phyloP scores from a whole-genome alignment of 306 rosid genomes.

The Rosa chinensis region DNA sequence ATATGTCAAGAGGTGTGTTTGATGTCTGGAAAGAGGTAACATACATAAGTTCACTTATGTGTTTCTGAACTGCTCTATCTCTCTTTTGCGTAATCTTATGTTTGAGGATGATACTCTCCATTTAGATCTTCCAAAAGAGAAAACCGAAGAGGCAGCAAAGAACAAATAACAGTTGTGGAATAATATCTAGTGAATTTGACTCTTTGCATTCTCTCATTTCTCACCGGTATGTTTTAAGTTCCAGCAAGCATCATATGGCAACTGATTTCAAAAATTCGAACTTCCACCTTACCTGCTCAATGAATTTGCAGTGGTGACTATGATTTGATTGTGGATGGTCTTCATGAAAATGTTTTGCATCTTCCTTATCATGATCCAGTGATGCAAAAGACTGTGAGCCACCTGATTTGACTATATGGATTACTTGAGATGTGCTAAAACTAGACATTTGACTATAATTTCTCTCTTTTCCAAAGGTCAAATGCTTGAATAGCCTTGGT shows the following conservation, averaged over 20 bases:
- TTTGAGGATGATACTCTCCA: constrained; percentile 20
- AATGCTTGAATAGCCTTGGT: constrained; percentile 72
- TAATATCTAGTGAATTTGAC: constrained; percentile 56
- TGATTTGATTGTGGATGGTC: constrained; percentile 88
- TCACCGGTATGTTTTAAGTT: constrained; percentile 56
- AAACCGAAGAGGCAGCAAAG: constrained; percentile 58
- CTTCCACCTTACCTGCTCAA: constrained; percentile 17
- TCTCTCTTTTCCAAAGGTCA: constrained; percentile 63
- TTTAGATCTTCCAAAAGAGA: constrained; percentile 77
- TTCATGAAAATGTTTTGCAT: constrained; percentile 88
- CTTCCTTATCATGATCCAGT: constrained; percentile 91
- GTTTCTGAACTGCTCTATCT: constrained; percentile 15
- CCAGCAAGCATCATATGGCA: constrained; percentile 14
- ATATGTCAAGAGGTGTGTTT: constrained; percentile 60
- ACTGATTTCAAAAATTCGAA: constrained; percentile 2
- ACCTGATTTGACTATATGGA: constrained; percentile 25
- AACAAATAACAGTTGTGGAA: constrained; percentile 33
- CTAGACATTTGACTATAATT: constrained; percentile 26
- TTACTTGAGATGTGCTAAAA: constrained; percentile 24
- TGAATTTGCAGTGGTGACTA: constrained; percentile 71
- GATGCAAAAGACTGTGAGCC: constrained; percentile 90
- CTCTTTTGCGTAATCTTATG: constrained; percentile 23
- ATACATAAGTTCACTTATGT: constrained; percentile 16
- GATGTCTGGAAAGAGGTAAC: constrained; percentile 93
- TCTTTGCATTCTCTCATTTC: constrained; percentile 70